These are phyloP conservation scores for Sphagnurus paluster DNA, from an alignment of 1,284 basidiomycete species.

Conservation along the genomic window DNA sequence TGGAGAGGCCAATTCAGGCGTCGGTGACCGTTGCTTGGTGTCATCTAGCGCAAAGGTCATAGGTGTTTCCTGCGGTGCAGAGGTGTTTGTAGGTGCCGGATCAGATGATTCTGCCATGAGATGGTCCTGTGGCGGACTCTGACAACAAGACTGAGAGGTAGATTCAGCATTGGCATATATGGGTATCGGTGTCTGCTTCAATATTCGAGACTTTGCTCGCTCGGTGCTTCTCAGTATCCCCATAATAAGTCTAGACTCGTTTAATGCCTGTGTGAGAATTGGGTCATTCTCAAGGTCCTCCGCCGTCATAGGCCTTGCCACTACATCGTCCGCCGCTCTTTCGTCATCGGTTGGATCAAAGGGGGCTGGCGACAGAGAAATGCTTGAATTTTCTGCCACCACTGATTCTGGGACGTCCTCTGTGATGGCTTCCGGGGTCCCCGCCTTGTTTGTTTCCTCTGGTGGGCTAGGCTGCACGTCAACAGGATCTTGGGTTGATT, in stretches of 20 bases:
- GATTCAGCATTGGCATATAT: background rate
- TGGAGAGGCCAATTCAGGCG: no score
- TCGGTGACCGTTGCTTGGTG: no score
- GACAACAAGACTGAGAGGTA: background rate
- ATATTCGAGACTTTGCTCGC: background rate
- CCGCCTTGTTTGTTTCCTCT: background rate
- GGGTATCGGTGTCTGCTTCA: no score
- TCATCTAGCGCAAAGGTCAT: no score
- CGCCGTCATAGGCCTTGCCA: background rate
- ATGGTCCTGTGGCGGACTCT: background rate
- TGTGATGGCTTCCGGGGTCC: background rate
- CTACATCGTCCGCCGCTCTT: background rate
- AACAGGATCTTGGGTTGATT: background rate
- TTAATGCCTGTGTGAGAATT: background rate
- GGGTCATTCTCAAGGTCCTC: slow-evolving; percentile 9
- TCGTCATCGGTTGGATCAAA: no score
- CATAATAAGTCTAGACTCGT: slow-evolving; percentile 5
- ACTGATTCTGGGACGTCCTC: background rate
- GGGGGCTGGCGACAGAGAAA: no score
- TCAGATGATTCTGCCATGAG: no score
- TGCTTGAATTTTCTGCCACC: no score
- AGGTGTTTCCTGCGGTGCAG: no score
- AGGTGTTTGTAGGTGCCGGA: no score
- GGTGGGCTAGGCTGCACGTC: background rate
- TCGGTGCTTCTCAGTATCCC: slow-evolving; percentile 3